Percentiles rank a stretch among this genome's conserved stretches.
phyloP scores from a whole-genome alignment of 2,329 filamentous ascomycete genomes.

The Colletotrichum sp. region DNA sequence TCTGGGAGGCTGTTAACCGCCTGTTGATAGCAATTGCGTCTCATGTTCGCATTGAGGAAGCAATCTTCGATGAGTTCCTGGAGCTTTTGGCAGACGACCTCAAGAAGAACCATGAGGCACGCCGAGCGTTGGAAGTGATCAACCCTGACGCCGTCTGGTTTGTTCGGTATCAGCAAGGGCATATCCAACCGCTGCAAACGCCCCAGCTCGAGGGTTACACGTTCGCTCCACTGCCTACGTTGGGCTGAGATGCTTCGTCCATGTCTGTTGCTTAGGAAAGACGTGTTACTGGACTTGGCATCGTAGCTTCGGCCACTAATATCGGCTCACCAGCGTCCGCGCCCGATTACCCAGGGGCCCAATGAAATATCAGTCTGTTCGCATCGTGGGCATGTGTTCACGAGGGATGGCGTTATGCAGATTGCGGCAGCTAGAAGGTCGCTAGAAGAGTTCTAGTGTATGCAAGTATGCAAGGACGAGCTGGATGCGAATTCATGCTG shows the following conservation, averaged over 20 bases:
- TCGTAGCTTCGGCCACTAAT: neutral
- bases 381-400: neutral
- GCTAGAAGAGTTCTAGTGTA: neutral
- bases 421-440: neutral
- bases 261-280: neutral
- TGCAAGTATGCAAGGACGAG: neutral
- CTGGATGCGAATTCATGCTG: neutral
- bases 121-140: constrained; percentile 62
- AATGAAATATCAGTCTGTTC: neutral
- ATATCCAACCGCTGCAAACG: constrained; percentile 37
- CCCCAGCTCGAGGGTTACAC: constrained; percentile 48
- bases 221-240: constrained; percentile 33
- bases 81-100: constrained; percentile 63
- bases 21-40: constrained; percentile 67
- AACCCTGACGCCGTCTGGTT: constrained; percentile 84
- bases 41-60: constrained; percentile 69
- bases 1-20: constrained; percentile 67
- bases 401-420: neutral
- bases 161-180: constrained; percentile 54
- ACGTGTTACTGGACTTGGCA: neutral
- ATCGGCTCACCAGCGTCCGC: neutral
- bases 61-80: constrained; percentile 74
- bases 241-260: neutral
- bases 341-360: neutral
- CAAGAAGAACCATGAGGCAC: constrained; percentile 51